Evolutionary conservation across 306 rosid species (phyloP).

Genomic region (Spatholobus suberectus): DNA sequence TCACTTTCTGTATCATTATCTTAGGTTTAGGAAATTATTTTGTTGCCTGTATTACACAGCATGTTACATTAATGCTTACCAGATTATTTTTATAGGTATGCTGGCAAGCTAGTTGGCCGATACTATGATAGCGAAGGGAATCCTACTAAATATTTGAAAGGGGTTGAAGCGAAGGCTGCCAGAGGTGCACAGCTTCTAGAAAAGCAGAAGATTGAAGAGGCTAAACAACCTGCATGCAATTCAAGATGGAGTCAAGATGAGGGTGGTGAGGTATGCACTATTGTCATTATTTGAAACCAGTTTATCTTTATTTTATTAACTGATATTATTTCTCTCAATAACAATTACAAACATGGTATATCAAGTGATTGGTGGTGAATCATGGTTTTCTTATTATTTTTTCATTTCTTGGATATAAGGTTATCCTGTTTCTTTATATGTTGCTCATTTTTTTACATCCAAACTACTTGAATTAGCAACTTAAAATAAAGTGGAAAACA

Average conservation of each 20-base stretch:
- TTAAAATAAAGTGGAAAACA: not conserved
- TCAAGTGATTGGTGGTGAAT: not conserved
- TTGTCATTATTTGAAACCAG: not conserved
- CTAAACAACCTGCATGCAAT: constrained; percentile 80
- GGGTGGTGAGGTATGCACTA: constrained; percentile 81
- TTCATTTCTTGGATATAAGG: not conserved
- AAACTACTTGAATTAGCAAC: constrained; percentile 8
- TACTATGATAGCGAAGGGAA: constrained; percentile 79
- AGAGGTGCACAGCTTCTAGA: constrained; percentile 93
- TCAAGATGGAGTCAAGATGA: constrained; percentile 95
- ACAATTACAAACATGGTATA: constrained; percentile 2
- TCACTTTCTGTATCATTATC: not conserved
- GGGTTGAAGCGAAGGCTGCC: constrained; percentile 92
- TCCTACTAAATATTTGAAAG: constrained; percentile 88
- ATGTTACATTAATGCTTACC: constrained; percentile 21
- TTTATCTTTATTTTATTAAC: not conserved
- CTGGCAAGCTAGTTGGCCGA: constrained; percentile 86
- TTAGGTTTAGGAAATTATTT: constrained; percentile 16
- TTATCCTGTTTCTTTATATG: not conserved
- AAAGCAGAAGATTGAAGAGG: constrained; percentile 91
- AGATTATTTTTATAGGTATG: constrained; percentile 55
- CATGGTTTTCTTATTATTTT: not conserved
- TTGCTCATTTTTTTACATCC: not conserved
- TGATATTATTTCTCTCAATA: not conserved
- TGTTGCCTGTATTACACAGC: not conserved